A percentile compares a stretch with the other conserved stretches of the same genome.
phyloP scores from a whole-genome alignment of 495 filamentous ascomycete genomes.

The Hypoxylon perforatum region DNA sequence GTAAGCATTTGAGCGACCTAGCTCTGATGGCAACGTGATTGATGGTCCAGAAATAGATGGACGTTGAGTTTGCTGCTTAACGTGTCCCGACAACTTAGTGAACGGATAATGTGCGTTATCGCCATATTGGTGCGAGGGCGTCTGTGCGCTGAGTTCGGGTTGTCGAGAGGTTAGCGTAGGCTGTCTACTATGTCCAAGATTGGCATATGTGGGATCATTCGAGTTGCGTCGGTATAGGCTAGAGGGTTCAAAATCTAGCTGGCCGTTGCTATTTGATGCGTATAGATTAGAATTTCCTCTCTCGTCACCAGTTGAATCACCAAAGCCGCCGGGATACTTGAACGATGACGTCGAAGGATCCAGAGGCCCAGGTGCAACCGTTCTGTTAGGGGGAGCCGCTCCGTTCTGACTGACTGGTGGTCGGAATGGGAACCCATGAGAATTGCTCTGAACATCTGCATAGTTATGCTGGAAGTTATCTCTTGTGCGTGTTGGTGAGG shows the following conservation, averaged over 20 bases:
- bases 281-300: constrained; percentile 20
- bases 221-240: constrained; percentile 39
- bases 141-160: constrained; percentile 20
- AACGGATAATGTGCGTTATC: constrained; percentile 30
- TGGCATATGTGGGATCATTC: constrained; percentile 30
- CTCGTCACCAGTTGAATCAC: constrained; percentile 28
- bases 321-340: constrained; percentile 23
- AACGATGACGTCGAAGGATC: constrained; percentile 22
- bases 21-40: constrained; percentile 24
- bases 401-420: constrained; percentile 25
- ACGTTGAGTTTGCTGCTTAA: constrained; percentile 28
- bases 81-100: constrained; percentile 8
- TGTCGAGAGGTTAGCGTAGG: constrained; percentile 30
- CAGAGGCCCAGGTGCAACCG: constrained; percentile 34
- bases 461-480: constrained; percentile 30
- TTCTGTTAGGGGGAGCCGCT: constrained; percentile 18
- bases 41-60: constrained; percentile 37
- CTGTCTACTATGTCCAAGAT: constrained; percentile 29
- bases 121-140: constrained; percentile 27
- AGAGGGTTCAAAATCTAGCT: constrained; percentile 23
- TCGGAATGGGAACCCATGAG: constrained; percentile 22
- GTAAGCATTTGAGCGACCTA: constrained; percentile 22
- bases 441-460: constrained; percentile 18
- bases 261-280: constrained; percentile 18
- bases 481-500: constrained; percentile 37